These are phyloP conservation scores for Monilinia aucupariae DNA, from an alignment of 2,329 filamentous ascomycete genomes.

Conservation along the genomic window DNA sequence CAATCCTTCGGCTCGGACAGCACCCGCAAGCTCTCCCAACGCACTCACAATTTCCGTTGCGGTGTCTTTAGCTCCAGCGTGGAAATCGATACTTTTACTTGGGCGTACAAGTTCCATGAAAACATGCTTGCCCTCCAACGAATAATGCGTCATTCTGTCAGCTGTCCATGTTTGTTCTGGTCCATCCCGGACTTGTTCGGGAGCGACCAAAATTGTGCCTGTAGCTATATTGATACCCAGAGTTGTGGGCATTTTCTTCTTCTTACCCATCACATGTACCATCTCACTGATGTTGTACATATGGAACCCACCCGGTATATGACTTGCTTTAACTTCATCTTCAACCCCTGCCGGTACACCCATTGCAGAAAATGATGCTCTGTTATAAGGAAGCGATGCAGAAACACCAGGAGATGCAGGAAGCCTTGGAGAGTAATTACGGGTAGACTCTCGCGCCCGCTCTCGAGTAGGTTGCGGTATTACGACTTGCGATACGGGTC, in stretches of 20 bases:
- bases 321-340: slow-evolving; percentile 38
- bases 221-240: slow-evolving; percentile 88
- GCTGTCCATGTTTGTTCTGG: slow-evolving; percentile 89
- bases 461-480: slow-evolving; percentile 37
- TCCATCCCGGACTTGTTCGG: slow-evolving; percentile 76
- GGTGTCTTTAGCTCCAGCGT: slow-evolving; percentile 94
- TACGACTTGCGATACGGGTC: slow-evolving; percentile 52
- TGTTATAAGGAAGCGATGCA: slow-evolving; percentile 51
- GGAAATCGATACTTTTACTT: slow-evolving; percentile 93
- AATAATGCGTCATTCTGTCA: slow-evolving; percentile 95
- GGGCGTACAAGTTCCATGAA: slow-evolving; percentile 90
- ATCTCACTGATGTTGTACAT: slow-evolving; percentile 97
- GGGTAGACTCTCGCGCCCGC: slow-evolving; percentile 23
- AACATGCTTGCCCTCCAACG: slow-evolving; percentile 94
- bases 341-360: slow-evolving; percentile 40
- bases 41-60: slow-evolving; percentile 87
- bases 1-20: slow-evolving; percentile 74
- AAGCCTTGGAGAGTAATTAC: slow-evolving; percentile 27
- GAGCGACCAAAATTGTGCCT: slow-evolving; percentile 83
- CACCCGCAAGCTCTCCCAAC: slow-evolving; percentile 83
- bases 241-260: slow-evolving; percentile 97
- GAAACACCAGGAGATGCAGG: slow-evolving; percentile 41
- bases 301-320: slow-evolving; percentile 76
- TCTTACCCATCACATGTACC: slow-evolving; percentile 88
- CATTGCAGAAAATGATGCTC: slow-evolving; percentile 37